These are phyloP conservation scores for Botrytis deweyae DNA, from an alignment of 2,329 filamentous ascomycete genomes.

Conservation along the genomic window DNA sequence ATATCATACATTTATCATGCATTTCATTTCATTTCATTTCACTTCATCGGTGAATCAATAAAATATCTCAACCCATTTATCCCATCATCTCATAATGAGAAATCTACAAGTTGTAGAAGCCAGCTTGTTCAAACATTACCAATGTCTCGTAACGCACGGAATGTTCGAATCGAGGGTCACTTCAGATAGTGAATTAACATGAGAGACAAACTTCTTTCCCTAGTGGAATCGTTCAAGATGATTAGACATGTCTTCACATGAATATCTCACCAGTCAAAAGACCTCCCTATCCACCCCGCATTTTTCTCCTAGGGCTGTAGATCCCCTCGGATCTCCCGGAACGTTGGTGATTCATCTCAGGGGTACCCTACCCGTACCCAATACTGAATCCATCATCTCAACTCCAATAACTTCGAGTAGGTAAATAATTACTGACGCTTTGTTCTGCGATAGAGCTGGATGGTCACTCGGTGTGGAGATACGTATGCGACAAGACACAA, in stretches of 20 bases:
- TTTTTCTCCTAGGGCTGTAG: not conserved
- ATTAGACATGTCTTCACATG: not conserved
- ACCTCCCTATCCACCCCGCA: not conserved
- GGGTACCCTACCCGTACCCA: not conserved
- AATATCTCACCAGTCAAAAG: not conserved
- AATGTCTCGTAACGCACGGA: not conserved
- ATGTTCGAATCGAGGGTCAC: not conserved
- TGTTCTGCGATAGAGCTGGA: not conserved
- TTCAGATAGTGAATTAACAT: not conserved
- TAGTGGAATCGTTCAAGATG: not conserved
- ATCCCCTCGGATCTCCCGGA: not conserved
- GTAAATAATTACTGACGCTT: not conserved
- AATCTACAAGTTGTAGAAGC: not conserved
- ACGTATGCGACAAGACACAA: not conserved
- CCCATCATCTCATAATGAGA: not conserved
- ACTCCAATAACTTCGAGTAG: not conserved
- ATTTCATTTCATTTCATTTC: not conserved
- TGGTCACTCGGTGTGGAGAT: not conserved
- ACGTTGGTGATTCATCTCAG: not conserved
- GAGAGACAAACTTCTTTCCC: not conserved
- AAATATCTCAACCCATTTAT: not conserved
- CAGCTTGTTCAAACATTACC: not conserved
- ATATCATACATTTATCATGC: not conserved
- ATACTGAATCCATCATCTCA: not conserved
- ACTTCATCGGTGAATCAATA: too few relatives aligned